Conservation (phyloP, 495 filamentous ascomycete genomes). For the Haplographium delicatum region DNA sequence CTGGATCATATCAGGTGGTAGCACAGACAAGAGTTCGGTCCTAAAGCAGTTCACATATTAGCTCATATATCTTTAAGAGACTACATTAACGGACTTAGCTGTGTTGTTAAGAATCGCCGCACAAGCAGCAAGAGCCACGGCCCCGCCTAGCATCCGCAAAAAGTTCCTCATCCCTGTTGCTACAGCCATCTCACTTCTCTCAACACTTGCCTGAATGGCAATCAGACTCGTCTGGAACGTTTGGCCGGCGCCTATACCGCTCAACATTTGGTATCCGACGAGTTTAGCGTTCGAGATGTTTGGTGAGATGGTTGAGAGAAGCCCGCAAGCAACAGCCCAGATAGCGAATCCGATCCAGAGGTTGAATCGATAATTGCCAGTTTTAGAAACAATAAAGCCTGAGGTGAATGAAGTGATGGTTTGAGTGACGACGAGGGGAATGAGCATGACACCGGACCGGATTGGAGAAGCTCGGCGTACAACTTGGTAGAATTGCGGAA, state of each 20-base stretch:
- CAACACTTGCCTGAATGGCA: constrained; percentile 53
- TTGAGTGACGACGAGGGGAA: constrained; percentile 47
- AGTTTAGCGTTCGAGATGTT: constrained; percentile 43
- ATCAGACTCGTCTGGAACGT: constrained; percentile 54
- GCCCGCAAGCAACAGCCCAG: constrained; percentile 31
- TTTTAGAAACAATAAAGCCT: constrained; percentile 49
- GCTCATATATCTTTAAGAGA: background rate
- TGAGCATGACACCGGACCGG: constrained; percentile 37
- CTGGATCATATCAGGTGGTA: background rate
- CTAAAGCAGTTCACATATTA: background rate
- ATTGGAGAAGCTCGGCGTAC: constrained; percentile 27
- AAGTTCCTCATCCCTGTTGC: constrained; percentile 57
- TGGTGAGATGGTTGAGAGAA: constrained; percentile 30
- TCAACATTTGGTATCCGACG: constrained; percentile 18
- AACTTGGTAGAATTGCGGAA: constrained; percentile 39
- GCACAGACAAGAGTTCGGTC: background rate
- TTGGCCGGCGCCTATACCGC: constrained; percentile 46
- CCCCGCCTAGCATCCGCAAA: constrained; percentile 53
- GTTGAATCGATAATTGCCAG: constrained; percentile 35
- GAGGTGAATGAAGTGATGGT: constrained; percentile 42
- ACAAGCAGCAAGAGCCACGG: constrained; percentile 50
- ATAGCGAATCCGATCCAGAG: constrained; percentile 8
- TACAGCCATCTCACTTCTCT: constrained; percentile 50
- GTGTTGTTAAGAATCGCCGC: constrained; percentile 39
- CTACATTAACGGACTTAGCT: background rate